Evolutionary conservation across 2,329 filamentous ascomycete species (phyloP), one percentile per base, ranked within the genome.

Genomic region (Chaetomium sp.): DNA sequence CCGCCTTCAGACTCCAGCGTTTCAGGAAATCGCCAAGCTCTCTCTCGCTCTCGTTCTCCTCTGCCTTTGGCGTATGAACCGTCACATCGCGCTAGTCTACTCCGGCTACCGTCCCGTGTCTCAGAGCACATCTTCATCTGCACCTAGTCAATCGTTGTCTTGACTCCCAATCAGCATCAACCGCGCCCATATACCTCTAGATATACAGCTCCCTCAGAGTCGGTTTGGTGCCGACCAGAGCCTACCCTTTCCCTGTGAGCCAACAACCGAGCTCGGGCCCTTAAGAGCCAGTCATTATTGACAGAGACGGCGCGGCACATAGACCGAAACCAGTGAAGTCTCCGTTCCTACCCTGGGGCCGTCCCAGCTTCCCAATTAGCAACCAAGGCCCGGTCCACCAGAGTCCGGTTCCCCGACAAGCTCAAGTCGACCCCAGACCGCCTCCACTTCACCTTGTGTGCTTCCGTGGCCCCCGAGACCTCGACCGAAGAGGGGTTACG

Each of bases 391-490:
- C 2, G 53, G 31, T 35, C 31, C n/a, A 38, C 31, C 29, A 31
- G 7, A 54, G 53, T n/a, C 31, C 57, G 9, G 29, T n/a, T 51
- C 21, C 8, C 35, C 50, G 35, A 54, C 27, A 47, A 47, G 25
- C 16, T 33, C 51, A 47, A 10, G 25, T 29, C 50, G 12, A 25
- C 27, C 42, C 10, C 25, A 19, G 27, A 31, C 60, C 19, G 25
- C 27, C 51, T 38, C 51, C 42, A 50, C 51, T 53, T 42, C 33
- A 21, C 4, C 58, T 42, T 42, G 33, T 23, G 58, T 23, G 21
- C 16, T 53, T 42, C 58, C 49, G 47, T 51, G 19, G 16, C 27
- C 57, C 42, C 33, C 16, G 31, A 23, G 60, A 57, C 45, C 45
- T 62, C 45, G 53, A 57, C 47, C 29, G 53, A 45, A 31, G 53